These are phyloP conservation scores for Aurinia saxatilis DNA, from an alignment of 345 rosid genomes.

Conservation along the genomic window DNA sequence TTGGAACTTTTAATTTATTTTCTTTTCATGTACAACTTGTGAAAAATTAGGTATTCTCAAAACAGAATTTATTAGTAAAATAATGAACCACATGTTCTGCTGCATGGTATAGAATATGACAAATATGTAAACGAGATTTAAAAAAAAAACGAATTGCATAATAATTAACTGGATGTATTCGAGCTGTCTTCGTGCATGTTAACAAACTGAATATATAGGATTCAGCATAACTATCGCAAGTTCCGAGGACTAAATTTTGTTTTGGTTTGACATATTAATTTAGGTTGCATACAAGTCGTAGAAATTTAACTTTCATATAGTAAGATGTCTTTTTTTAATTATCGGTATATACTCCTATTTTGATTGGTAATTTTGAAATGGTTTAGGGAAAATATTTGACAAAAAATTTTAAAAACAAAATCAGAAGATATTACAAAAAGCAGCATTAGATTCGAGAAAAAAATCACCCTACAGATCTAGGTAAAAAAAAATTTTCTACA, in stretches of 20 bases:
- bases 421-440: too few species aligned
- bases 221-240: neutral
- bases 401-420: neutral
- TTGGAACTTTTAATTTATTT: neutral
- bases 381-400: neutral
- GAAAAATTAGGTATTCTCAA: neutral
- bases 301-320: too few species aligned
- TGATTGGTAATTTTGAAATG: neutral
- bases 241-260: neutral
- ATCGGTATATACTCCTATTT: neutral
- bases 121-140: neutral
- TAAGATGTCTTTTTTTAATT: too few species aligned
- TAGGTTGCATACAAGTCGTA: neutral
- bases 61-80: neutral
- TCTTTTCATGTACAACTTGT: constrained; percentile 9
- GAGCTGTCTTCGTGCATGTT: neutral
- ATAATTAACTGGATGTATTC: neutral
- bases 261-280: neutral
- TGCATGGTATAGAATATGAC: neutral
- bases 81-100: neutral
- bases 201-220: neutral
- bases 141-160: neutral
- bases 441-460: too few species aligned
- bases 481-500: too few species aligned
- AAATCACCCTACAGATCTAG: too few species aligned